Evolutionary conservation across 2,329 filamentous ascomycete species (phyloP).

Genomic region (Penicillium sclerotiorum): DNA sequence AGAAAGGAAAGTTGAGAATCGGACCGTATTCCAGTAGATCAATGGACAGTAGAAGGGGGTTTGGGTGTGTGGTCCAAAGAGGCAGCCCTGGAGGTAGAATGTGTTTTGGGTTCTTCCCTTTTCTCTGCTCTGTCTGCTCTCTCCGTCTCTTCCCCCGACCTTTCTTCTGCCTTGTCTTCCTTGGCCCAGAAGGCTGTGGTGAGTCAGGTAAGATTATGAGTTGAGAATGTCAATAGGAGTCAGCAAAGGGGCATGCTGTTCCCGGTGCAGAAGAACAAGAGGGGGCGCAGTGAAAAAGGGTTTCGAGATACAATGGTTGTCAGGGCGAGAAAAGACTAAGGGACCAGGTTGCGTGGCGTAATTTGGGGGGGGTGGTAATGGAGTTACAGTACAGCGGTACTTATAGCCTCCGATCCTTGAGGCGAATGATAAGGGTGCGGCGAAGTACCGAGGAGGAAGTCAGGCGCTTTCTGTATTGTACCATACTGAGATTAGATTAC

Average conservation of each 20-base stretch:
- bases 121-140: background rate
- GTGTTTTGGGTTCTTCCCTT: background rate
- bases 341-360: constrained; percentile 18
- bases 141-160: too few relatives aligned
- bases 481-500: too few relatives aligned
- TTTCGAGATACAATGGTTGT: too few relatives aligned
- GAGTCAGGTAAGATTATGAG: too few relatives aligned
- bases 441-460: too few relatives aligned
- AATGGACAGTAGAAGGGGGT: constrained; percentile 6
- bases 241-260: too few relatives aligned
- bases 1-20: constrained; percentile 17
- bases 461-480: too few relatives aligned
- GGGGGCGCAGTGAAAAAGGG: background rate
- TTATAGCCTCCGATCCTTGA: too few relatives aligned
- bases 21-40: constrained; percentile 20
- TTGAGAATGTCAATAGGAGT: too few relatives aligned
- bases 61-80: constrained; percentile 8
- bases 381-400: background rate
- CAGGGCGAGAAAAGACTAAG: constrained; percentile 13
- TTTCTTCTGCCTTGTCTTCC: too few relatives aligned
- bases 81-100: constrained; percentile 7
- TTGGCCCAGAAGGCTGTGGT: too few relatives aligned
- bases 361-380: constrained; percentile 17
- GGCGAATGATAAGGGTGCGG: too few relatives aligned
- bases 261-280: constrained; percentile 1